These are phyloP conservation scores for Aspergillus sp. DNA, from an alignment of 2,329 filamentous ascomycete genomes.

Conservation along the genomic window DNA sequence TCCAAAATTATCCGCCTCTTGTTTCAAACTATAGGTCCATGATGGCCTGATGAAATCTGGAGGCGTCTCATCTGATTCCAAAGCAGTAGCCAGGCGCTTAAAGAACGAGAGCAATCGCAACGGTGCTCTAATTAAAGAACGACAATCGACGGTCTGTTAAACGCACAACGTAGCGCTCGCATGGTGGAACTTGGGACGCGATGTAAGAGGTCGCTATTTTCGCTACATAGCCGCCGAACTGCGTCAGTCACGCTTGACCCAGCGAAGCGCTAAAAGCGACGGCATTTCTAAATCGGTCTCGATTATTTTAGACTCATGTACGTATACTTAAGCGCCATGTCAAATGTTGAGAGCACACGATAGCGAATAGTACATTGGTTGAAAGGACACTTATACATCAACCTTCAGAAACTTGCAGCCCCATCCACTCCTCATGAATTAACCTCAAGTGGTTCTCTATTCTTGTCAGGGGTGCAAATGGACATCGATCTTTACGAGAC, in stretches of 20 bases:
- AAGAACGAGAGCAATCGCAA: neutral
- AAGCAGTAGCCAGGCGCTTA: neutral
- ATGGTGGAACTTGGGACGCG: neutral
- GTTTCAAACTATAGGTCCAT: neutral
- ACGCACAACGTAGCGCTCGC: neutral
- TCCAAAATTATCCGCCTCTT: no score
- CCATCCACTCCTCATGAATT: neutral
- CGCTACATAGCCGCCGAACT: conserved; percentile 2
- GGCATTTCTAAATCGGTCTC: neutral
- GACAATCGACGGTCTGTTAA: neutral
- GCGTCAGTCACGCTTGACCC: neutral
- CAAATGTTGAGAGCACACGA: neutral
- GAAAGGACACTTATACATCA: neutral
- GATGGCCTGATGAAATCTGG: neutral
- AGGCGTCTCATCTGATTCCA: neutral
- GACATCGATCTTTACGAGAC: conserved; percentile 22
- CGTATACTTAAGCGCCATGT: neutral
- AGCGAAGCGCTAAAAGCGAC: neutral
- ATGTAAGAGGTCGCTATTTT: conserved; percentile 4
- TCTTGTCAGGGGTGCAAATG: neutral
- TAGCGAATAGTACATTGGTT: conserved; percentile 1
- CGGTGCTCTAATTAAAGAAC: conserved; percentile 5
- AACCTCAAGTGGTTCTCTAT: neutral
- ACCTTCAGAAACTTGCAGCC: neutral
- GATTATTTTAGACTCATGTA: neutral